These are phyloP conservation scores for Penicillium sp. DNA, from an alignment of 2,329 filamentous ascomycete genomes.

Conservation along the genomic window DNA sequence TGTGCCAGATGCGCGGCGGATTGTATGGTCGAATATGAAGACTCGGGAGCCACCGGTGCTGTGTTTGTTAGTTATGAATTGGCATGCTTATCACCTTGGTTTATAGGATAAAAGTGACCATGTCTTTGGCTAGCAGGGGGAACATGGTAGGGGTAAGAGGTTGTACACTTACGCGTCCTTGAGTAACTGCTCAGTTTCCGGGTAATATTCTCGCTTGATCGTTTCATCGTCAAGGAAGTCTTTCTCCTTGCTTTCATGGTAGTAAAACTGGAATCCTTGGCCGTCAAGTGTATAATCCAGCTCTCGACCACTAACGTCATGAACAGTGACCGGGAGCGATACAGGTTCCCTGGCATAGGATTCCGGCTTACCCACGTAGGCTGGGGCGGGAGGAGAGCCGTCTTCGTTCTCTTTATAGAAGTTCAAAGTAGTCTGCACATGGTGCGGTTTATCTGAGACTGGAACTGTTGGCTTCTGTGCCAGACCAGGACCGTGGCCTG, in stretches of 20 bases:
- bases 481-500: slow-evolving; percentile 11
- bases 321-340: slow-evolving; percentile 43
- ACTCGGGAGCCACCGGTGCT: slow-evolving; percentile 49
- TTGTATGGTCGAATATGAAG: slow-evolving; percentile 57
- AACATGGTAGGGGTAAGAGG: not conserved
- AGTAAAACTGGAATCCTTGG: slow-evolving; percentile 52
- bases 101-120: too few relatives aligned
- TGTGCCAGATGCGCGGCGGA: slow-evolving; percentile 45
- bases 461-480: slow-evolving; percentile 18
- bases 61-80: too few relatives aligned
- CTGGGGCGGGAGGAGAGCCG: slow-evolving; percentile 47
- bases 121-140: too few relatives aligned
- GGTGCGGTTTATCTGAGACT: slow-evolving; percentile 30
- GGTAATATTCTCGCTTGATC: slow-evolving; percentile 50
- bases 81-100: too few relatives aligned
- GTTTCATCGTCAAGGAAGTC: slow-evolving; percentile 48
- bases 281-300: slow-evolving; percentile 51
- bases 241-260: slow-evolving; percentile 44
- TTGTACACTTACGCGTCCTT: slow-evolving; percentile 42
- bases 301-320: slow-evolving; percentile 48
- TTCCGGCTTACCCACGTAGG: slow-evolving; percentile 41
- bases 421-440: slow-evolving; percentile 51
- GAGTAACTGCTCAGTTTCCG: slow-evolving; percentile 52
- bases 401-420: slow-evolving; percentile 52
- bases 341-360: slow-evolving; percentile 49